A percentile compares a stretch with the other conserved stretches of the same genome.
Conservation (phyloP, 2,329 filamentous ascomycete genomes). For the Aspergillus uvarum region DNA sequence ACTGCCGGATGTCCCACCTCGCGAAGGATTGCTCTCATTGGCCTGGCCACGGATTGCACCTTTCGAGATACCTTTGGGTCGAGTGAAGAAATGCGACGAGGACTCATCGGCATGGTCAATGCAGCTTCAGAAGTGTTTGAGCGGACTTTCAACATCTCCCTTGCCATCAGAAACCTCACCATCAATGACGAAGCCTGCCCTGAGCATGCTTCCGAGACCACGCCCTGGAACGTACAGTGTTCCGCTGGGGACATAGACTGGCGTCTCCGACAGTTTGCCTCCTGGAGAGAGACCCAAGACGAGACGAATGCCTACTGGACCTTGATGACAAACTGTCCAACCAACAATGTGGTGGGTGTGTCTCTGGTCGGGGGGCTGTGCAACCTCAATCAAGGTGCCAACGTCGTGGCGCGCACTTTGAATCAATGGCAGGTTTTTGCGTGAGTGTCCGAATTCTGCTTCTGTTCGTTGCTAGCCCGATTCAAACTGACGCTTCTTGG, state of each 20-base stretch:
- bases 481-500: too few species aligned
- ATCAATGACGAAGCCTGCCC: constrained; percentile 73
- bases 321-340: constrained; percentile 75
- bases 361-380: constrained; percentile 81
- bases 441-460: constrained; percentile 14
- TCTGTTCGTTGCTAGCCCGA: neutral
- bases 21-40: constrained; percentile 82
- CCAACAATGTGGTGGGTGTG: constrained; percentile 78
- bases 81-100: constrained; percentile 45
- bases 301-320: constrained; percentile 92
- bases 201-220: constrained; percentile 57
- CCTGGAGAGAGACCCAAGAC: constrained; percentile 70
- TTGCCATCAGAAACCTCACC: constrained; percentile 80
- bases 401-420: constrained; percentile 79
- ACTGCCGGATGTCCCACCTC: constrained; percentile 76
- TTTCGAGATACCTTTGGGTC: constrained; percentile 72
- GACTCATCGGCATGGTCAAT: constrained; percentile 64
- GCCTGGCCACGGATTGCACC: constrained; percentile 85
- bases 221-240: constrained; percentile 23
- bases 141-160: constrained; percentile 83
- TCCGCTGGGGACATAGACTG: constrained; percentile 19
- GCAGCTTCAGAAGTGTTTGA: constrained; percentile 83
- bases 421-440: constrained; percentile 94
- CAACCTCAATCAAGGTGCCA: constrained; percentile 51
- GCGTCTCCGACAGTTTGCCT: constrained; percentile 68